Evolutionary conservation across 495 filamentous ascomycete species (phyloP), one percentile per base, ranked within the genome.

Genomic region (Aspergillus coremiiformis): DNA sequence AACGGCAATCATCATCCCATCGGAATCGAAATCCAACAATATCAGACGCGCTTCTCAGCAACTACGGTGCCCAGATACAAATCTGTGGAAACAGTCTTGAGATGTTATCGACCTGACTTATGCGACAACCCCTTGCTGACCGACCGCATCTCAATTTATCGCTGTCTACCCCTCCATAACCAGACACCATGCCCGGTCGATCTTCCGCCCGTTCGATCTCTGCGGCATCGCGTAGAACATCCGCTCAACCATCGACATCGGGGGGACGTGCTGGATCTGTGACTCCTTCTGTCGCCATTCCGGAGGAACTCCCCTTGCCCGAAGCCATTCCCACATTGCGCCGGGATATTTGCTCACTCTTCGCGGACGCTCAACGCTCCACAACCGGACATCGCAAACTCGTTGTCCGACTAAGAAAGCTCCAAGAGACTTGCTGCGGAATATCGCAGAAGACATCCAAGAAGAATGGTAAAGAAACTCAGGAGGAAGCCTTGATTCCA

Each of bases 331-430:
- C 82, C 46, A 78, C 74, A 19, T 73, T 96, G 52, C 87, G 91
- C 61, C 77, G 74, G 27, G 85, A 88, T 62, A 80, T 95, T 41
- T 89, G 84, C 62, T 66, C 77, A 54, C 80, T 96, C 23, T 97
- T 96, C 61, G 80, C 78, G 43, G 89, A 96, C 58, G 88, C 92
- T 20, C 94, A 97, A 65, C 81, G 84, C 55, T 89, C 85, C 11
- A 91, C 87, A 0, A 89, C 90, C 0, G 85, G 85, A 1, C 94
- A 97, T 62, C 77, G 93, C 23, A 98, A 97, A 62, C 79, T 95
- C 0, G 84, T 85, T 17, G 84, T 95, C 46, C 90, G 83, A 21
- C 74, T 95, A 44, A 81, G 93, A 49, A 95, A 91, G 58, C 73
- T 92, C 17, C 90, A 95, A 58, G 93, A 97, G 62, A 75, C 82